Percentiles rank a stretch among this genome's conserved stretches.
Conservation (phyloP, 1,284 basidiomycete species). For the Pseudomicrostroma phylloplanum region DNA sequence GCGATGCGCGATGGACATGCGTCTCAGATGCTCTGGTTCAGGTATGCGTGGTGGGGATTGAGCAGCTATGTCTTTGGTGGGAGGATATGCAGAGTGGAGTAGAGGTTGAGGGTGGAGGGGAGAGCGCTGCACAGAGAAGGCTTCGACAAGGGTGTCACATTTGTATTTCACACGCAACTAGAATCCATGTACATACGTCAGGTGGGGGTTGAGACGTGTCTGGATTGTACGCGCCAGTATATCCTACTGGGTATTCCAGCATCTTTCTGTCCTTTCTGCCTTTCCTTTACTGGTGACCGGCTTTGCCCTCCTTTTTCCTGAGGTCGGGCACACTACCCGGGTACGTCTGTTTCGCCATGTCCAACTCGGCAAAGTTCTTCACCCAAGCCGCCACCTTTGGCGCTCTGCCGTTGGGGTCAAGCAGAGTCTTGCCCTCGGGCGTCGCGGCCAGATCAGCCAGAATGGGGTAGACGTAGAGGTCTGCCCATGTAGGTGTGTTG, state of each 20-base stretch:
- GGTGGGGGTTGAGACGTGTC: too few relatives aligned
- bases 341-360: not conserved
- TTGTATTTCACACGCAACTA: too few relatives aligned
- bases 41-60: not conserved
- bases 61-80: conserved; percentile 4
- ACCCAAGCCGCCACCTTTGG: too few relatives aligned
- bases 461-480: conserved; percentile 14
- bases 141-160: too few relatives aligned
- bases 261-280: too few relatives aligned
- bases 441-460: conserved; percentile 11
- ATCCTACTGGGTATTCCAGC: too few relatives aligned
- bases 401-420: too few relatives aligned
- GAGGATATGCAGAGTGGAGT: not conserved
- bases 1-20: not conserved
- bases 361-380: too few relatives aligned
- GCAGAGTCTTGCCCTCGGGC: not conserved
- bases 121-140: too few relatives aligned
- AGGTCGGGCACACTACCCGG: not conserved
- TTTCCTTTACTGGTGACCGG: too few relatives aligned
- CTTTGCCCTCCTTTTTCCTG: not conserved
- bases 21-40: conserved; percentile 1
- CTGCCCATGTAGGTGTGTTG: conserved; percentile 12
- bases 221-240: too few relatives aligned
- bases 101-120: not conserved
- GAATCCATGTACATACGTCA: too few relatives aligned